Evolutionary conservation across 2,329 filamentous ascomycete genomes (phyloP), one percentile per base, ranked within the genome.

Genomic region (Meredithiella fracta): DNA sequence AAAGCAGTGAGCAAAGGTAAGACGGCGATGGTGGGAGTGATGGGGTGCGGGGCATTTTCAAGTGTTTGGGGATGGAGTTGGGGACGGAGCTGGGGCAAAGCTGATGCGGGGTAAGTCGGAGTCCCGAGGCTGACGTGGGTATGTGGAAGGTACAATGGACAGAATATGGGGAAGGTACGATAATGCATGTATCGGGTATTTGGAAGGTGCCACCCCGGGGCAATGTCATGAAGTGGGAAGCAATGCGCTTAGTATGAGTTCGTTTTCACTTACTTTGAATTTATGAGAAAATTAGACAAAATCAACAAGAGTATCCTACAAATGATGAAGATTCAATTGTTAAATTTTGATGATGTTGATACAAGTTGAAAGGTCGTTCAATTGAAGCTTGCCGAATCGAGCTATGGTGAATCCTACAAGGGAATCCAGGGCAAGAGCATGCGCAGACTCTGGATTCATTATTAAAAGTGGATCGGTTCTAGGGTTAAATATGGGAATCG

Each of bases 391-490:
- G 17, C 38, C 38, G n/a, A 42, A 42, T 42, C 38, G 14, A 42
- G 38, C 38, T 42, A n/a, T 42, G 38, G 5, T 5, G 29, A 34
- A 42, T 42, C 38, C 38, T 42, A 7, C 38, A 42, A 20, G 38
- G 29, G 29, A 34, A 34, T 34, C 11, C 29, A 34, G 29, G 17
- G 22, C 49, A 51, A 25, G 38, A 42, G n/a, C 38, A 42, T 40
- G 23, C 15, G 54, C 47, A 55, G 40, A 56, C 47, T 38, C 23
- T 57, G 40, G 26, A 57, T 57, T 57, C 55, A 38, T 51, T 38
- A 53, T 53, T 17, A 17, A 15, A 15, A n/a, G 8, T 25, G 25
- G 31, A 40, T 56, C 54, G 54, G 49, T 56, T 57, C 49, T 50
- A 50, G 55, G 55, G 50, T 55, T 31, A 34, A 34, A 34, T 34